phyloP scores from a whole-genome alignment of 2,329 filamentous ascomycete genomes.

The Fusarium torreyae region DNA sequence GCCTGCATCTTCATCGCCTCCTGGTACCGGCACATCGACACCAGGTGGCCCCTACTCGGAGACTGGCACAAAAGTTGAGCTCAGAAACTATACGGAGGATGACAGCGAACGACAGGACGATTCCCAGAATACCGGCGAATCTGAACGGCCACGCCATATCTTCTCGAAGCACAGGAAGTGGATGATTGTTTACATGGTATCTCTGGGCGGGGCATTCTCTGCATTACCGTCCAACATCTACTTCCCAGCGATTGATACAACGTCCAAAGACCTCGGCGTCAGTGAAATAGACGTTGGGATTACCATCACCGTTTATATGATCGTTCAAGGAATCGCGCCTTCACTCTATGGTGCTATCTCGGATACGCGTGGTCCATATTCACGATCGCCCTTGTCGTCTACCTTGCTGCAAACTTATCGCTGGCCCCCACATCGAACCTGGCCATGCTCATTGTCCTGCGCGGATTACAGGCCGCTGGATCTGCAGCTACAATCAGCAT shows the following conservation, averaged over 20 bases:
- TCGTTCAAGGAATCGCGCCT: conserved; percentile 3
- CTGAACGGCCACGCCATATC: neutral
- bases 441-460: conserved; percentile 7
- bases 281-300: neutral
- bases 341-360: neutral
- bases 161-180: neutral
- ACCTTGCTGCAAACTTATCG: neutral
- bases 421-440: neutral
- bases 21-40: neutral
- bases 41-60: neutral
- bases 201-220: neutral
- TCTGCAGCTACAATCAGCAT: conserved; percentile 46
- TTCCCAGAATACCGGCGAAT: neutral
- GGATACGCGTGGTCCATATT: neutral
- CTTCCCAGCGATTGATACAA: conserved; percentile 2
- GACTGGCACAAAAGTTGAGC: neutral
- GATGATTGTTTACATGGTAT: conserved; percentile 3
- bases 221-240: conserved; percentile 12
- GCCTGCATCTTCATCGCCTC: neutral
- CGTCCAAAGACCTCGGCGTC: conserved; percentile 2
- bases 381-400: neutral
- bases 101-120: neutral
- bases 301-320: conserved; percentile 1
- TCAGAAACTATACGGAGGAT: neutral
- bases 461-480: conserved; percentile 43